Evolutionary conservation across 208 protist genomes (phyloP), one percentile per base, ranked within the genome.

Genomic region (Histomonas meleagridis): DNA sequence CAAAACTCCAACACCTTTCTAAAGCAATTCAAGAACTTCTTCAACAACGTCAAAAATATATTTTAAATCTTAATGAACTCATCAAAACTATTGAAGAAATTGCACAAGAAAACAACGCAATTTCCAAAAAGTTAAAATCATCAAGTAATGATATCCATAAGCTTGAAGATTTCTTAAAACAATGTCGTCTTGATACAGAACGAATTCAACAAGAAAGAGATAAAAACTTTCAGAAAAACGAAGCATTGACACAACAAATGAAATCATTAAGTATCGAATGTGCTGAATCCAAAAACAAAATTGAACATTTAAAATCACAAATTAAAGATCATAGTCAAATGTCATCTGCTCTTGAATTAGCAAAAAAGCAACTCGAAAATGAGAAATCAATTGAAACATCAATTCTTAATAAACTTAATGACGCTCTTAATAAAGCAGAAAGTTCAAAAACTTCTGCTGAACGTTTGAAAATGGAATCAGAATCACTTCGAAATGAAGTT

Each of bases 321-420:
- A 40, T 86, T 55, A 14, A 43, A 51, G 76, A 86, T 55, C 76
- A 86, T 55, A 48, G 55, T 86, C 76, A 86, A 28, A 86, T 86
- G 76, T 5, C 55, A 38, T 40, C 76, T 26, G 76, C 76, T 5
- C 55, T 40, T 55, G 76, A 86, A n/a, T 35, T 86, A 38, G 76
- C 76, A 7, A 43, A 86, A 48, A 86, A 86, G 28, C 76, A 86
- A 26, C 76, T 86, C 28, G 76, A 43, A 38, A 43, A 46, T 7
- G 76, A 86, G 55, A 48, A 86, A 86, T 18, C 26, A n/a, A 86
- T 86, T 10, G 76, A 86, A 86, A 55, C 43, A 86, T 43, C 76
- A 38, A 46, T 46, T 28, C 51, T 86, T 86, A 46, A 43, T 40
- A 86, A 86, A 57, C 51, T 86, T 40, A 86, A 86, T 38, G 76